Base-by-base conservation (phyloP, 2,329 filamentous ascomycete genomes). In the Fusarium coffeatum region DNA sequence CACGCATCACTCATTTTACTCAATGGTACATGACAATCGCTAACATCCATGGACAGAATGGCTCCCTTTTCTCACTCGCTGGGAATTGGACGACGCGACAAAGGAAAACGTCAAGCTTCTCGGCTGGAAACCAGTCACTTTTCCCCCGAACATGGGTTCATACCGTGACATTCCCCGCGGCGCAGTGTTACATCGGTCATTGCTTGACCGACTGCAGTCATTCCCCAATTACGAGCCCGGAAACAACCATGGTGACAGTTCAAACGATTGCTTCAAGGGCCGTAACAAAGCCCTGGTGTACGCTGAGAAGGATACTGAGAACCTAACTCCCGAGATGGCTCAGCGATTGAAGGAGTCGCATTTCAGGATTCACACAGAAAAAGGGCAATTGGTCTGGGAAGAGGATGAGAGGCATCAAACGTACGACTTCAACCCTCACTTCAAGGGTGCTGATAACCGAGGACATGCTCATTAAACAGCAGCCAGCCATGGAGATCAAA, bases 21-120 rank as follows among this genome's bases (percentile, higher is more conserved):
- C n/a, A 30, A 22, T 5, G 30, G 2, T 37, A 8, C 8, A 27
- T 20, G n/a, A 8, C 30, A 55, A 43, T 59, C 4, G 59, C 59
- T 32, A 30, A 63, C 58, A n/a, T 9, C 5, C 20, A 6, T 6
- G 25, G 18, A 42, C 48, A 80, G 82, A 83, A 76, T 79, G 72
- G 56, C 69, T 82, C 2, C 82, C 82, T 1, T 68, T 81, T 58
- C 76, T 83, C 41, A 81, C 78, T 0, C 80, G 82, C 6, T 82
- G 80, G 79, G 81, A 83, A 46, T 71, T 83, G 20, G 60, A 73
- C 20, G 61, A 64, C 15, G 41, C 43, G 13, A 66, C 48, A 45
- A 46, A 55, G 3, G 47, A 40, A 15, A 73, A 76, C 22, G 49
- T 67, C 47, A 67, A 67, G 23, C 50, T 67, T 12, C 57, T 67